Percentiles rank a stretch among this genome's conserved stretches.
Conservation (phyloP, 805 yeast genomes). For the Grigorovia jiainica region DNA sequence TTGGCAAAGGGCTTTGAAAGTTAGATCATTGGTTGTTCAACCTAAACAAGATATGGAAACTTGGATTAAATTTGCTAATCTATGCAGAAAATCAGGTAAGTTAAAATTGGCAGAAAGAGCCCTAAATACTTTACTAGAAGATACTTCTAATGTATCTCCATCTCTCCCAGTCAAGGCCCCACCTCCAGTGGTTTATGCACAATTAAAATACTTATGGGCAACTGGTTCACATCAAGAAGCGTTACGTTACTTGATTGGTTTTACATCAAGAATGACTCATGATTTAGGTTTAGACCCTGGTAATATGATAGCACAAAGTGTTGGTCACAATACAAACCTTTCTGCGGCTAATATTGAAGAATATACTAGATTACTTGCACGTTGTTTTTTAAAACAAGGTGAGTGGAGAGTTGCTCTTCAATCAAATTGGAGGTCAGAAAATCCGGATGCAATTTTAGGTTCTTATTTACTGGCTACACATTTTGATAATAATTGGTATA, state of each 20-base stretch:
- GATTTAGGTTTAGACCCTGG: conserved; percentile 80
- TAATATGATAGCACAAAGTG: conserved; percentile 76
- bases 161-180: conserved; percentile 65
- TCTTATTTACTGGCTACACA: conserved; percentile 88
- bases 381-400: conserved; percentile 93
- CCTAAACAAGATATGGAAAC: conserved; percentile 95
- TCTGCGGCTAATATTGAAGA: conserved; percentile 61
- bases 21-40: conserved; percentile 82
- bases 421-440: conserved; percentile 68
- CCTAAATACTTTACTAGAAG: conserved; percentile 65
- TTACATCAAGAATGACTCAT: conserved; percentile 80
- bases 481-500: conserved; percentile 86
- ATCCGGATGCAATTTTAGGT: conserved; percentile 78
- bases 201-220: conserved; percentile 93
- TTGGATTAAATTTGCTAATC: conserved; percentile 95
- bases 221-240: conserved; percentile 83
- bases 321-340: conserved; percentile 48
- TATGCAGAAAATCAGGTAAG: conserved; percentile 87
- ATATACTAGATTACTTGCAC: conserved; percentile 73
- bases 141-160: conserved; percentile 39
- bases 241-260: conserved; percentile 70
- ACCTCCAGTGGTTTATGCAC: conserved; percentile 93
- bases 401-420: conserved; percentile 89
- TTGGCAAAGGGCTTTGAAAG: conserved; percentile 92
- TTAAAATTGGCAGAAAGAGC: conserved; percentile 87